phyloP scores from a whole-genome alignment of 164 flowering plant genomes.

The Umbellularia californica region DNA sequence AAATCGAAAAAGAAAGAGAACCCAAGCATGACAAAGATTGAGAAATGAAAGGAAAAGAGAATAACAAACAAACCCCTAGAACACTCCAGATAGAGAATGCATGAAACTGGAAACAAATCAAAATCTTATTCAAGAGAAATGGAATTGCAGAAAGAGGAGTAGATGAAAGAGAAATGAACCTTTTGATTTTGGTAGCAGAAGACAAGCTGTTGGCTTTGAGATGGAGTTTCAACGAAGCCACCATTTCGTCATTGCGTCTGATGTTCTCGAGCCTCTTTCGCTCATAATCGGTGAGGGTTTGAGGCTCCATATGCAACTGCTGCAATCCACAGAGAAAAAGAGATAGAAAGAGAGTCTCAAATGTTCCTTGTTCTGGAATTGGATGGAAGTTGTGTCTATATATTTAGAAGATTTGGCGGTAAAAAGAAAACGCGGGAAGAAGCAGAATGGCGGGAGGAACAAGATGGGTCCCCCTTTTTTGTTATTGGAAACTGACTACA shows the following conservation, averaged over 20 bases:
- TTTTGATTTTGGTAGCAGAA: conserved; percentile 42
- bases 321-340: not conserved
- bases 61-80: too few relatives aligned
- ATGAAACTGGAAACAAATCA: too few relatives aligned
- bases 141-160: not conserved
- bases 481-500: too few relatives aligned
- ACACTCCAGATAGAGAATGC: too few relatives aligned
- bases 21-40: not conserved
- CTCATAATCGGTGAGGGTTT: conserved; percentile 65
- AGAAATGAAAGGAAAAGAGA: not conserved
- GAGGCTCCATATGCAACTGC: conserved; percentile 31
- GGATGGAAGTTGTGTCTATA: too few relatives aligned
- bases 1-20: too few relatives aligned
- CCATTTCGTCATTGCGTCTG: conserved; percentile 50
- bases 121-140: not conserved
- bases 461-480: too few relatives aligned
- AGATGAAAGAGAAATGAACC: conserved; percentile 23
- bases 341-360: not conserved
- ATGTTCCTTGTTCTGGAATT: too few relatives aligned
- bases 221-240: conserved; percentile 62
- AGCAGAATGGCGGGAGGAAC: too few relatives aligned
- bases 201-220: conserved; percentile 36
- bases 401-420: too few relatives aligned
- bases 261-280: conserved; percentile 70
- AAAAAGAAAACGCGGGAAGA: too few relatives aligned